These are phyloP conservation scores for Exobasidium cylindrosporum DNA, from an alignment of 1,284 basidiomycete genomes.

Conservation along the genomic window DNA sequence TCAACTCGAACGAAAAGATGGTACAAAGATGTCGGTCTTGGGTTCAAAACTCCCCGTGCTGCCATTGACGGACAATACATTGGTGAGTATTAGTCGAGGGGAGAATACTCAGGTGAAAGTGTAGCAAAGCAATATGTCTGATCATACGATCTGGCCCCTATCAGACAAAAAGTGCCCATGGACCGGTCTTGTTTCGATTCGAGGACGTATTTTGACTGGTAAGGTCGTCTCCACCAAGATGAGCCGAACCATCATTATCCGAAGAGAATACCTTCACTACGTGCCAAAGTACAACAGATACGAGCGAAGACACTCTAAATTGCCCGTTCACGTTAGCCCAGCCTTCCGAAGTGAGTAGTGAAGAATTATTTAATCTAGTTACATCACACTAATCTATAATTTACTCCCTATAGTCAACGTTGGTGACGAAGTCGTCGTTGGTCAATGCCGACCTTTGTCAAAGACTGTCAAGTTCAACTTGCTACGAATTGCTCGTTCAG, in stretches of 20 bases:
- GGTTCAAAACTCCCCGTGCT: constrained; percentile 76
- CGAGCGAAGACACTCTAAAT: constrained; percentile 79
- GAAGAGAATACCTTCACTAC: constrained; percentile 93
- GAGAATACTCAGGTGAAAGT: not conserved
- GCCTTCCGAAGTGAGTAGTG: too few species aligned
- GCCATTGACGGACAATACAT: constrained; percentile 97
- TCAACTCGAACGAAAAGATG: constrained; percentile 93
- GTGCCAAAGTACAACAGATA: constrained; percentile 87
- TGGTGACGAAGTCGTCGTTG: constrained; percentile 93
- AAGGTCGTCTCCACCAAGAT: constrained; percentile 98
- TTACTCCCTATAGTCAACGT: constrained; percentile 51
- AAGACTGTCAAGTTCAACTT: constrained; percentile 99
- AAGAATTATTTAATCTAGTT: not conserved
- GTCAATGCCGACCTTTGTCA: constrained; percentile 95
- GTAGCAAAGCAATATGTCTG: not conserved
- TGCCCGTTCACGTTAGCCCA: constrained; percentile 93
- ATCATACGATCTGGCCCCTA: constrained; percentile 1
- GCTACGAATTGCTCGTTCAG: constrained; percentile 66
- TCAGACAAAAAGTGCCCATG: constrained; percentile 99
- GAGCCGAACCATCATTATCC: constrained; percentile 97
- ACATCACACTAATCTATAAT: not conserved
- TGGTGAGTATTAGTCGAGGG: constrained; percentile 58
- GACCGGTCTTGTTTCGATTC: constrained; percentile 76
- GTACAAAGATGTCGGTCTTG: constrained; percentile 70
- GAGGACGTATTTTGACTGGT: constrained; percentile 96